Conservation (phyloP, 805 yeast species). For the Candida nonsorbophila region DNA sequence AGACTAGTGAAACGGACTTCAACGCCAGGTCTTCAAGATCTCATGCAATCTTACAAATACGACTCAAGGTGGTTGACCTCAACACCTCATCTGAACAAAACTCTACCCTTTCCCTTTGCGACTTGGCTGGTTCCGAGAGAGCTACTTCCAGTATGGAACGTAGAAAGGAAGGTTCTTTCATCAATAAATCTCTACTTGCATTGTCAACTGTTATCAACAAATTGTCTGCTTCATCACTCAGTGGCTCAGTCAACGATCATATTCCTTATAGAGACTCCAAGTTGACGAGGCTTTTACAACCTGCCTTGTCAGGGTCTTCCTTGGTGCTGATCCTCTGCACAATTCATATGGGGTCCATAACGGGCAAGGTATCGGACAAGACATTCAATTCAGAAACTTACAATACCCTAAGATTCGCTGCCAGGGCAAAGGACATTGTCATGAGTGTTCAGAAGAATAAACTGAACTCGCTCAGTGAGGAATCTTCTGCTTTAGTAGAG, state of each 20-base stretch:
- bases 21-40: constrained; percentile 85
- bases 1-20: constrained; percentile 85
- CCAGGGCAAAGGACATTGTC: constrained; percentile 83
- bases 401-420: constrained; percentile 86
- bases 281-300: constrained; percentile 83
- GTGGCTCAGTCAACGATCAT: constrained; percentile 44
- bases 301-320: constrained; percentile 84
- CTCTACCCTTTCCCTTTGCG: constrained; percentile 80
- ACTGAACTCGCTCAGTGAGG: constrained; percentile 29
- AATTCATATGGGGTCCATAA: constrained; percentile 52
- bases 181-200: constrained; percentile 86
- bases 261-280: constrained; percentile 93
- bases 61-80: constrained; percentile 43
- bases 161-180: constrained; percentile 88
- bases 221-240: constrained; percentile 41
- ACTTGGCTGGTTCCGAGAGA: constrained; percentile 94
- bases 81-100: constrained; percentile 33
- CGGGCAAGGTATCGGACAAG: constrained; percentile 16
- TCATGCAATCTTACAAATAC: constrained; percentile 80
- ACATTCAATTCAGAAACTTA: constrained; percentile 68
- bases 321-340: constrained; percentile 85
- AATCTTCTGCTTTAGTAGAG: constrained; percentile 38
- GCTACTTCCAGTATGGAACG: constrained; percentile 72
- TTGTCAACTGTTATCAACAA: constrained; percentile 89
- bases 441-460: constrained; percentile 59